Evolutionary conservation across 2,329 filamentous ascomycete genomes (phyloP).

Genomic region (Xylaria sp.): DNA sequence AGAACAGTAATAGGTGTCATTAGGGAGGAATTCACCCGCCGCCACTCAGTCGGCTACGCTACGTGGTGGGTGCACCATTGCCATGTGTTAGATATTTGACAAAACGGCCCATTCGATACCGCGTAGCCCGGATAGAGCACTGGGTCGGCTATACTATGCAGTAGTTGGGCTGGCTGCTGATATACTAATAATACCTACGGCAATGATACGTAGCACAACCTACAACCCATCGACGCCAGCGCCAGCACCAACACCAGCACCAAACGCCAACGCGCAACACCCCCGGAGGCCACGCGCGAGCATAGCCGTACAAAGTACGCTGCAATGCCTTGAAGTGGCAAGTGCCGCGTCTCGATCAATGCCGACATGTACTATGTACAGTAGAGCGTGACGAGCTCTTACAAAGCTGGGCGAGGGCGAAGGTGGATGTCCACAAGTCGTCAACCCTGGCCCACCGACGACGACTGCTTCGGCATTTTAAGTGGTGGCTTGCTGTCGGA

Average conservation of each 20-base stretch:
- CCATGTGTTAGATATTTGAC: conserved; percentile 24
- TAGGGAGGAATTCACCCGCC: conserved; percentile 13
- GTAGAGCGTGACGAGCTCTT: conserved; percentile 6
- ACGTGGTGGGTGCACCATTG: conserved; percentile 21
- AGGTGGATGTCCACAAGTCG: conserved; percentile 11
- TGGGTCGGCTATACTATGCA: conserved; percentile 11
- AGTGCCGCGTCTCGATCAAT: conserved; percentile 24
- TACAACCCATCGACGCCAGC: background rate
- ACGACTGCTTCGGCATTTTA: conserved; percentile 18
- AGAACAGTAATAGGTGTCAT: conserved; percentile 19
- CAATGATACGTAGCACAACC: conserved; percentile 29
- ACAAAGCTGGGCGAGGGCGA: conserved; percentile 9
- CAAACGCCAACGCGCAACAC: background rate
- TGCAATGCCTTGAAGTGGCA: conserved; percentile 16
- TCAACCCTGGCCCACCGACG: background rate
- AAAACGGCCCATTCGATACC: conserved; percentile 14
- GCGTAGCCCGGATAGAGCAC: conserved; percentile 11
- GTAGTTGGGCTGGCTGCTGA: no score
- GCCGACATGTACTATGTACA: conserved; percentile 15
- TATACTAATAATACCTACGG: conserved; percentile 5
- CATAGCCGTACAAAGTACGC: background rate
- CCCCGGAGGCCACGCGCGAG: conserved; percentile 9
- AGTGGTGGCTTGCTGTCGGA: conserved; percentile 10
- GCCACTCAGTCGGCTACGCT: conserved; percentile 3
- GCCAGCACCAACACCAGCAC: no score